phyloP scores from a whole-genome alignment of 1,284 basidiomycete species.

The Cystobasidium slooffiae region DNA sequence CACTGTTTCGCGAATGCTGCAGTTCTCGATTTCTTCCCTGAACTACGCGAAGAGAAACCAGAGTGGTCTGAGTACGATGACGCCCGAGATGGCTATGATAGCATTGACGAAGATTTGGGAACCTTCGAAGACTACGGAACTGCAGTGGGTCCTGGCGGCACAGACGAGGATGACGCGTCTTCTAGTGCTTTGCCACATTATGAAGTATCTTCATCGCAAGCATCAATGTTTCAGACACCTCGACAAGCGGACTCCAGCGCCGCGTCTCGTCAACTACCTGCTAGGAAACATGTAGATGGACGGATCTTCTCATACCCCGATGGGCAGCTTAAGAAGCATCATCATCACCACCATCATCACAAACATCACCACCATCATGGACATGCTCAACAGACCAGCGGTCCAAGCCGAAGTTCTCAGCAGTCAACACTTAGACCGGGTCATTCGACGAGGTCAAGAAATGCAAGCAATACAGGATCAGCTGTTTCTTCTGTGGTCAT shows the following conservation, averaged over 20 bases:
- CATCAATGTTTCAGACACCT: constrained; percentile 20
- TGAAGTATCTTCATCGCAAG: constrained; percentile 13
- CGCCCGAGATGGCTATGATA: constrained; percentile 6
- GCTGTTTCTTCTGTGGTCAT: not conserved
- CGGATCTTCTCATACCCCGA: not conserved
- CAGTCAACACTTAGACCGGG: constrained; percentile 2
- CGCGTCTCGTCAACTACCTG: not conserved
- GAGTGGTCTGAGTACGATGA: constrained; percentile 8
- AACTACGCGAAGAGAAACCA: constrained; percentile 22
- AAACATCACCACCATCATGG: constrained; percentile 15
- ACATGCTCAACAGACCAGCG: not conserved
- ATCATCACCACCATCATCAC: constrained; percentile 15
- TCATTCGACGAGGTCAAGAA: not conserved
- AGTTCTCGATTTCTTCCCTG: constrained; percentile 43
- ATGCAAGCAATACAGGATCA: constrained; percentile 10
- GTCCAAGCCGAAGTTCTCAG: not conserved
- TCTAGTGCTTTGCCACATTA: not conserved
- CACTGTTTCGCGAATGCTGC: not conserved
- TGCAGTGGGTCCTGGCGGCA: not conserved
- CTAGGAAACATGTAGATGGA: constrained; percentile 12
- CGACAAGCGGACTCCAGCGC: not conserved
- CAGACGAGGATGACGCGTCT: constrained; percentile 7
- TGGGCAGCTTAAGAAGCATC: not conserved
- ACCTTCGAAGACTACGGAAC: constrained; percentile 9
- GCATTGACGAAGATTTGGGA: constrained; percentile 8